Percentiles rank a stretch among this genome's conserved stretches.
phyloP scores from a whole-genome alignment of 139 green algal species.

The Chlorokybus atmophyticus region DNA sequence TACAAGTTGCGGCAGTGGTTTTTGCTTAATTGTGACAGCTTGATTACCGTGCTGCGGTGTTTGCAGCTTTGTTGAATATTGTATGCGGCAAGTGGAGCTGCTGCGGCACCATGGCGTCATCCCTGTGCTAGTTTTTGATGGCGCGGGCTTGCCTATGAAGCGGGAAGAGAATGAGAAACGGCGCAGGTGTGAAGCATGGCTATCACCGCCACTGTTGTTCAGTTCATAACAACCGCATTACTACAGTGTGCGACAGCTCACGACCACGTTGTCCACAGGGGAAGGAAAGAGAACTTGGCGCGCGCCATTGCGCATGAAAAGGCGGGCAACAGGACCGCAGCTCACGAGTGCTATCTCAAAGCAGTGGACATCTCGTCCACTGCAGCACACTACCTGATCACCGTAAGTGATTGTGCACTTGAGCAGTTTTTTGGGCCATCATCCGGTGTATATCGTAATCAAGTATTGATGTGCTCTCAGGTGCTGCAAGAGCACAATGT shows the following conservation, averaged over 20 bases:
- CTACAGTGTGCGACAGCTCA: conserved; percentile 24
- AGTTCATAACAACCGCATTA: background rate
- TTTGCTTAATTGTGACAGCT: too few relatives aligned
- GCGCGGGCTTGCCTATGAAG: conserved; percentile 78
- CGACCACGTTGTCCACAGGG: conserved; percentile 41
- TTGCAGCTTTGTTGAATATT: too few relatives aligned
- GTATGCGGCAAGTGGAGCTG: conserved; percentile 63
- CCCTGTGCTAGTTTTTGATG: conserved; percentile 88
- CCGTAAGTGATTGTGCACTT: conserved; percentile 11
- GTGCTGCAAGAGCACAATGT: conserved; percentile 48
- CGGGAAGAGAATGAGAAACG: conserved; percentile 60
- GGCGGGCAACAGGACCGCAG: conserved; percentile 58
- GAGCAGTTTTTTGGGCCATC: background rate
- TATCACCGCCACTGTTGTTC: background rate
- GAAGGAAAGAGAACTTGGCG: too few relatives aligned
- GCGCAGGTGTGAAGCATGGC: conserved; percentile 32
- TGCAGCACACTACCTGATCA: conserved; percentile 53
- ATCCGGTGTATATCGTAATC: background rate
- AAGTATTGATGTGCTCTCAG: conserved; percentile 34
- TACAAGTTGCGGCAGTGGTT: too few relatives aligned
- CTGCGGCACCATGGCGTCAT: conserved; percentile 53
- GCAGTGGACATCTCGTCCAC: conserved; percentile 71
- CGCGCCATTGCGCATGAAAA: too few relatives aligned
- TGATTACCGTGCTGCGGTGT: too few relatives aligned
- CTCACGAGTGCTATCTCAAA: conserved; percentile 62